Evolutionary conservation across 495 filamentous ascomycete species (phyloP).

Genomic region (Thermochaetoides thermophila): DNA sequence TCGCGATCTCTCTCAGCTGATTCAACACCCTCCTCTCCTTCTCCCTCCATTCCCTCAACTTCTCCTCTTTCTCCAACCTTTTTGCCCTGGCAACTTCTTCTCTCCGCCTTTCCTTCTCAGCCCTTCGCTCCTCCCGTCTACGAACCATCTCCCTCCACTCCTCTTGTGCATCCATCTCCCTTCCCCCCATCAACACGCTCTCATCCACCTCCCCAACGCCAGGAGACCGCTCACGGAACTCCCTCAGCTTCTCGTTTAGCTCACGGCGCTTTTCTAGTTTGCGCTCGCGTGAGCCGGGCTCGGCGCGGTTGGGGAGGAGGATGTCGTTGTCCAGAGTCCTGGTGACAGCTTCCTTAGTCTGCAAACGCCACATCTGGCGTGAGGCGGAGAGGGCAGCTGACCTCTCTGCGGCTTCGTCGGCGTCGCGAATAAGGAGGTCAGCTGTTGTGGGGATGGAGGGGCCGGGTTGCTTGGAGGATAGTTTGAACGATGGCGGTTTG

Average conservation of each 20-base stretch:
- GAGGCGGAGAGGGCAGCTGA: conserved; percentile 37
- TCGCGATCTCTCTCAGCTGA: conserved; percentile 47
- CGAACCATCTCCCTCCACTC: conserved; percentile 41
- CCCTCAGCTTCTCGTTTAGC: conserved; percentile 40
- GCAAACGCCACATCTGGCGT: conserved; percentile 42
- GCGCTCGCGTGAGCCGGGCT: conserved; percentile 71
- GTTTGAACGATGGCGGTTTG: conserved; percentile 17
- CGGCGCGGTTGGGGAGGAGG: conserved; percentile 56
- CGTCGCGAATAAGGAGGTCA: conserved; percentile 53
- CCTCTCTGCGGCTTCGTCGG: conserved; percentile 37
- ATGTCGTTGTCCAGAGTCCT: conserved; percentile 47
- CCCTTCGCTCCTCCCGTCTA: conserved; percentile 35
- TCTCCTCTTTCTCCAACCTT: too few relatives aligned
- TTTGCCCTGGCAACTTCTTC: too few relatives aligned
- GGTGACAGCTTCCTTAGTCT: conserved; percentile 45
- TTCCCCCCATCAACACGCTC: conserved; percentile 36
- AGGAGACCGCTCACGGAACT: conserved; percentile 44
- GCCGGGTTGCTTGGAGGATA: conserved; percentile 29
- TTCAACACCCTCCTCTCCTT: conserved; percentile 50
- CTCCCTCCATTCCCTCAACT: too few relatives aligned
- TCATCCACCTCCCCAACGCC: conserved; percentile 42
- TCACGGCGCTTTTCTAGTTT: conserved; percentile 63
- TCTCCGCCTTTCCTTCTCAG: too few relatives aligned
- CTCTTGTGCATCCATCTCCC: conserved; percentile 35
- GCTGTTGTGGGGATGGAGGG: conserved; percentile 61